Evolutionary conservation across 768 basidiomycete genomes (phyloP), one percentile per base, ranked within the genome.

Genomic region (Tylopilus rubrobrunneus): DNA sequence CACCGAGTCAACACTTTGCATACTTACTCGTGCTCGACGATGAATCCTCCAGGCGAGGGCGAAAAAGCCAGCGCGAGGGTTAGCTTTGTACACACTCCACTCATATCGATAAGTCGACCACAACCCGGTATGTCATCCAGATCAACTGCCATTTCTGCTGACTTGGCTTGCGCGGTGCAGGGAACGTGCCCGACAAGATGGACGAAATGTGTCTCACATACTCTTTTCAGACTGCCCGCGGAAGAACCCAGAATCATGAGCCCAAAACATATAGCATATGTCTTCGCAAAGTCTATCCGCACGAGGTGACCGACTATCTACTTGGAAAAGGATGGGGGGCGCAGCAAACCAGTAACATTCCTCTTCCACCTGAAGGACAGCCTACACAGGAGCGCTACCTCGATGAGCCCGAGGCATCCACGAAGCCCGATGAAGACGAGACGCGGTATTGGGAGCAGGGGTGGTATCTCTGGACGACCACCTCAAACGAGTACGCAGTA

Each of bases 391-490:
- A 49, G 40, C 57, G n/a, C 40, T 46, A 49, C 47, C 2, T n/a
- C 15, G 49, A 60, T 19, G 57, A 58, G 27, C 15, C 52, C 27
- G 64, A 65, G 15, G 2, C 45, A 21, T 40, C 55, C 29, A 28
- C 67, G 6, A 59, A 45, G 54, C 42, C 62, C 23, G 69, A 53
- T 53, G 69, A 56, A 37, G 73, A 78, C 21, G 74, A 72, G 40
- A 82, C 55, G 15, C 65, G 78, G 57, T 77, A 79, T 61, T 91
- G 88, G 88, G 77, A 87, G 52, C 81, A 84, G 61, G 87, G 88
- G 5, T 86, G 80, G 78, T 91, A 91, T 62, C 61, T 91, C 40
- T 89, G 87, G 86, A 77, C 80, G 48, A 79, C 80, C 15, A 74
- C 74, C 50, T 82, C 76, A 46, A 73, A 76, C 45, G 74, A 73